Conservation (phyloP, 129 eudicot species). For the Tagetes erecta region DNA sequence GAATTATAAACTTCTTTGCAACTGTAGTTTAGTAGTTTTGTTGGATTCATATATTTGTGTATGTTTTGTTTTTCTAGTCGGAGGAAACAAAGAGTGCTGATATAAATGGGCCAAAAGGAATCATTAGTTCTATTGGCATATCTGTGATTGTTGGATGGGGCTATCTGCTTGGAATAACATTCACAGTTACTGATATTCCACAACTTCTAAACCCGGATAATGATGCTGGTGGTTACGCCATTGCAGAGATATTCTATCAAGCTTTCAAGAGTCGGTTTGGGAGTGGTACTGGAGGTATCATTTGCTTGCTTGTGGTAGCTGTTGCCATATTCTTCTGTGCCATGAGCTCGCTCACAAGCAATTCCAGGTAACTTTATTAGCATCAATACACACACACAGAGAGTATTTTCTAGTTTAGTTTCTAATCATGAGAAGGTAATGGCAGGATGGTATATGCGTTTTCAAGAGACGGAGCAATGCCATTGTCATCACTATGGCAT, state of each 20-base stretch:
- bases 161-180: slow-evolving; percentile 90
- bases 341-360: slow-evolving; percentile 97
- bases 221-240: slow-evolving; percentile 96
- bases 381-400: slow-evolving; percentile 17
- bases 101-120: slow-evolving; percentile 92
- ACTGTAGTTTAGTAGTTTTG: slow-evolving; percentile 2
- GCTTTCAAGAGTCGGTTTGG: slow-evolving; percentile 85
- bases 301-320: slow-evolving; percentile 80
- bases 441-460: slow-evolving; percentile 96
- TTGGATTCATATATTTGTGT: neutral
- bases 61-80: slow-evolving; percentile 47
- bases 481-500: slow-evolving; percentile 84
- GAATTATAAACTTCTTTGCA: neutral
- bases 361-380: slow-evolving; percentile 65
- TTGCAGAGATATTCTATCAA: slow-evolving; percentile 87
- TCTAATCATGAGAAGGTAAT: slow-evolving; percentile 9
- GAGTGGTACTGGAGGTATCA: slow-evolving; percentile 78
- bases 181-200: slow-evolving; percentile 80
- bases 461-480: slow-evolving; percentile 99
- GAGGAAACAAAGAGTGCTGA: slow-evolving; percentile 98
- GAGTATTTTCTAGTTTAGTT: neutral
- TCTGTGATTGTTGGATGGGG: slow-evolving; percentile 94
- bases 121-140: slow-evolving; percentile 88
- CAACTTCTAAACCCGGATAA: slow-evolving; percentile 54
- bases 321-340: slow-evolving; percentile 96